phyloP scores from a whole-genome alignment of 495 filamentous ascomycete species.

The Penicillium coffeae region DNA sequence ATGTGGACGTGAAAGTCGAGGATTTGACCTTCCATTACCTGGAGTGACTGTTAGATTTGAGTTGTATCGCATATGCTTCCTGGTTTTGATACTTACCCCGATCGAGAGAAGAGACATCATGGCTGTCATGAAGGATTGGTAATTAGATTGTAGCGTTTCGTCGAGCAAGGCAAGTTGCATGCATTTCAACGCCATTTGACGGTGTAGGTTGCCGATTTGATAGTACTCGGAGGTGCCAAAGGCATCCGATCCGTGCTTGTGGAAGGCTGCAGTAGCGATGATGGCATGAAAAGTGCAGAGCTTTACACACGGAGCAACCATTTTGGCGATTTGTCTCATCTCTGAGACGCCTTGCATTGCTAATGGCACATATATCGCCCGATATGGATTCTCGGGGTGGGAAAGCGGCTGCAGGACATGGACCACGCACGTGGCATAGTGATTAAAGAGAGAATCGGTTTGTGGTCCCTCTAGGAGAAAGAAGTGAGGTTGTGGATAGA shows the following conservation, averaged over 20 bases:
- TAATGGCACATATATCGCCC: neutral
- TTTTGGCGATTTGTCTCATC: neutral
- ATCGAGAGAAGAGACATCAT: neutral
- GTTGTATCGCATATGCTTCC: neutral
- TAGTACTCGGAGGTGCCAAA: neutral
- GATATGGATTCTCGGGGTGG: neutral
- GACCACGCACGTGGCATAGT: neutral
- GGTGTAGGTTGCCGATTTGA: neutral
- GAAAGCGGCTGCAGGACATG: neutral
- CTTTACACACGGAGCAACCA: neutral
- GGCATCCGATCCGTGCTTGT: neutral
- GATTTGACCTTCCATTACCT: slow-evolving; percentile 1
- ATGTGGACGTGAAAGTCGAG: slow-evolving; percentile 1
- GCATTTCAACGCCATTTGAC: neutral
- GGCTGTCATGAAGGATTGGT: neutral
- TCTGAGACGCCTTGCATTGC: neutral
- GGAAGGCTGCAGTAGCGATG: neutral
- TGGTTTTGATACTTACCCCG: neutral
- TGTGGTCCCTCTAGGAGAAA: neutral
- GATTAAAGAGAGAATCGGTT: neutral
- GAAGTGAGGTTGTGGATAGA: neutral
- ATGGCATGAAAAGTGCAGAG: neutral
- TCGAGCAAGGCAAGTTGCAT: neutral
- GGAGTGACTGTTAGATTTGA: neutral
- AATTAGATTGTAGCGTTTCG: neutral